Conservation (phyloP, 345 rosid genomes). For the Salix viminalis region DNA sequence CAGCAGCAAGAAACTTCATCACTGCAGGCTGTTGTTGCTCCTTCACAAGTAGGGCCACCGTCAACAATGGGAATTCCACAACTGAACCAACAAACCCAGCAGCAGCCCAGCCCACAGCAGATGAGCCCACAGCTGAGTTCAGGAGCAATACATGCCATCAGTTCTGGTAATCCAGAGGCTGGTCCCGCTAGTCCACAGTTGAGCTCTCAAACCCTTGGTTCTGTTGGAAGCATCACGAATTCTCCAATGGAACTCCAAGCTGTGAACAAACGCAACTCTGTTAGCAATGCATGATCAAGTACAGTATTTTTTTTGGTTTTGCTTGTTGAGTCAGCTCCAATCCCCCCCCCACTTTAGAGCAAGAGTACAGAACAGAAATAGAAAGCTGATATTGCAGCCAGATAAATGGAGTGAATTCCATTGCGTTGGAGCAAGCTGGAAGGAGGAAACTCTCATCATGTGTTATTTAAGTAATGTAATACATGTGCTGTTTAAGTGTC, state of each 20-base stretch:
- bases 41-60: conserved; percentile 73
- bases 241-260: conserved; percentile 94
- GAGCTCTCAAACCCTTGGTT: conserved; percentile 89
- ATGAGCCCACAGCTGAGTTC: conserved; percentile 90
- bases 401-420: background rate
- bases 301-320: background rate
- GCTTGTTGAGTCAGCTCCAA: background rate
- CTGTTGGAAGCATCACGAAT: conserved; percentile 81
- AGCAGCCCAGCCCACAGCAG: conserved; percentile 81
- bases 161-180: conserved; percentile 69
- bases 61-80: conserved; percentile 65
- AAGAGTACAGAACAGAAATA: background rate
- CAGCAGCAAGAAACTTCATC: conserved; percentile 49
- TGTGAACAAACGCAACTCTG: conserved; percentile 74
- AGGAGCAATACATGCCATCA: conserved; percentile 67
- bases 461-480: background rate
- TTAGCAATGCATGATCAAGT: conserved; percentile 19
- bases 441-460: background rate
- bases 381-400: background rate
- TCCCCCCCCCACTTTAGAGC: background rate
- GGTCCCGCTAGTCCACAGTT: conserved; percentile 95
- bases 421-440: background rate
- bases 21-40: conserved; percentile 71
- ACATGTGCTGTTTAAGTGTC: background rate
- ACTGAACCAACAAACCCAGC: conserved; percentile 50